phyloP scores from a whole-genome alignment of 345 rosid genomes.

The Lepidium africanum region DNA sequence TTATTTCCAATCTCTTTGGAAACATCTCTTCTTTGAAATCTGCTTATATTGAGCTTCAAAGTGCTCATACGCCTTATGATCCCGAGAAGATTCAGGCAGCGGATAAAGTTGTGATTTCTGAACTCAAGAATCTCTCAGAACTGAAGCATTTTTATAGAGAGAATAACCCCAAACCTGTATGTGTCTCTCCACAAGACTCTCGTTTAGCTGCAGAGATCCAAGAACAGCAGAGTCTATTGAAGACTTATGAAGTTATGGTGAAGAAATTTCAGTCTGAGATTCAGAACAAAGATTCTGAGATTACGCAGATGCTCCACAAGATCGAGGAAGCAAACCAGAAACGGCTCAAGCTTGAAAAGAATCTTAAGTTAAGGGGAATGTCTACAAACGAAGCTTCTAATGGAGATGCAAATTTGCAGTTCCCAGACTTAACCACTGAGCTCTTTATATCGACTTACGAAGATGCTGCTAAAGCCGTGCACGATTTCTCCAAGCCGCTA shows the following conservation, averaged over 20 bases:
- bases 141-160: conserved; percentile 73
- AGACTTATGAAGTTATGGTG: conserved; percentile 89
- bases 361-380: conserved; percentile 72
- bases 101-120: conserved; percentile 71
- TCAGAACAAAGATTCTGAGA: conserved; percentile 84
- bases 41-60: conserved; percentile 75
- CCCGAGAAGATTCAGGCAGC: conserved; percentile 85
- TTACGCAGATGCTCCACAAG: conserved; percentile 58
- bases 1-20: conserved; percentile 59
- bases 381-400: conserved; percentile 50
- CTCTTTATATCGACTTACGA: conserved; percentile 54
- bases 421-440: conserved; percentile 51
- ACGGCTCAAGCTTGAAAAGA: conserved; percentile 63
- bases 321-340: conserved; percentile 78
- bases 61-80: conserved; percentile 82
- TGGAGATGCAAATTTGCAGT: conserved; percentile 35
- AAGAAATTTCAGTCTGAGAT: conserved; percentile 84
- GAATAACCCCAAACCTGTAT: conserved; percentile 60
- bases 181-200: conserved; percentile 74
- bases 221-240: conserved; percentile 74
- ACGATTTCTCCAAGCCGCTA: conserved; percentile 74
- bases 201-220: conserved; percentile 90
- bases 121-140: conserved; percentile 71
- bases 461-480: conserved; percentile 66
- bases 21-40: conserved; percentile 74